Conservation (phyloP, 345 rosid species). For the Diplotaxis tenuifolia region DNA sequence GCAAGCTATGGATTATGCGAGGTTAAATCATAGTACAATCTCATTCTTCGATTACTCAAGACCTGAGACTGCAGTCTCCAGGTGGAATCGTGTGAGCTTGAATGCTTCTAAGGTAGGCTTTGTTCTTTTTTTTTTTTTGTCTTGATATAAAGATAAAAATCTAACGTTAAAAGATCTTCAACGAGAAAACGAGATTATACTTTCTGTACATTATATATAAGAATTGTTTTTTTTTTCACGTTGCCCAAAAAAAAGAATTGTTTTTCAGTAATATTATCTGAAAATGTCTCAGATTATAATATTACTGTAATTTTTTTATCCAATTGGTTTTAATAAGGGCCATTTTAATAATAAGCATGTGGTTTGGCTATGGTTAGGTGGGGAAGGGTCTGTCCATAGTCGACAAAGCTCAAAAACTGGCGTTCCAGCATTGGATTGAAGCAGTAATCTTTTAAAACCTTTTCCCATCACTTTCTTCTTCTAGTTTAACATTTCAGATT, state of each 20-base stretch:
- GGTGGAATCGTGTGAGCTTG: constrained; percentile 70
- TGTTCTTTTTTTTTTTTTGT: neutral
- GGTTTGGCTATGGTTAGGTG: constrained; percentile 48
- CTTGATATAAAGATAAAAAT: neutral
- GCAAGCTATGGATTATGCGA: constrained; percentile 78
- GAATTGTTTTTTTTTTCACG: no score
- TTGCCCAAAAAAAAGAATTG: no score
- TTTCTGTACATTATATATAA: no score
- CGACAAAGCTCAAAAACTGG: constrained; percentile 73
- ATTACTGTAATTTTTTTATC: neutral
- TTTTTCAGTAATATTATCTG: neutral
- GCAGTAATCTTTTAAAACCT: constrained; percentile 36
- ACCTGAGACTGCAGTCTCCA: constrained; percentile 67
- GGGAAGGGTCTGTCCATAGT: constrained; percentile 66
- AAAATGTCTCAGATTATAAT: neutral
- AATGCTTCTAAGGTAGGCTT: constrained; percentile 84
- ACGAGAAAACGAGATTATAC: no score
- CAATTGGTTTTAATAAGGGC: neutral
- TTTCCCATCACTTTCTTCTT: neutral
- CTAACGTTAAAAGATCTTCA: neutral
- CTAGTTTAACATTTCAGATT: neutral
- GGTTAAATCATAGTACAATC: constrained; percentile 74
- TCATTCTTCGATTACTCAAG: constrained; percentile 70
- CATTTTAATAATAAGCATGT: constrained; percentile 16
- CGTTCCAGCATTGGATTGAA: constrained; percentile 94